Percentiles rank a stretch among this genome's conserved stretches.
These are phyloP conservation scores for Heimioporus sp. DNA, from an alignment of 768 basidiomycete species.

Conservation along the genomic window DNA sequence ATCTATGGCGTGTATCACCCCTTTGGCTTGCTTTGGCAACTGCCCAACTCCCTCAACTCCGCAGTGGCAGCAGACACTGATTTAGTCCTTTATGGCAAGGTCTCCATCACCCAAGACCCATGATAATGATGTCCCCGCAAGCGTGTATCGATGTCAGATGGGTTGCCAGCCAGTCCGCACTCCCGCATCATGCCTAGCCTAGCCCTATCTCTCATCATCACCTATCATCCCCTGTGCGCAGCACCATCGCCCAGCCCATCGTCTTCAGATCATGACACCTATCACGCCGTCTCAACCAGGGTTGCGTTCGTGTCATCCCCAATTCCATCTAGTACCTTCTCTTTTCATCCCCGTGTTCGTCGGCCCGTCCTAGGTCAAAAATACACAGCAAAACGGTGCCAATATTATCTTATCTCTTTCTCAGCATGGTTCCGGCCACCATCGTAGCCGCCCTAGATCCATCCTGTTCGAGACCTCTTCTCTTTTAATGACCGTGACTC, in stretches of 20 bases:
- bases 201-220: neutral
- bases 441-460: neutral
- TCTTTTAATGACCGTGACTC: slow-evolving; percentile 17
- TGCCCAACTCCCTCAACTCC: too few species aligned
- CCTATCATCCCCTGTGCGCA: too few species aligned
- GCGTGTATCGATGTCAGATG: too few species aligned
- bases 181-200: neutral
- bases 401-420: slow-evolving; percentile 21
- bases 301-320: neutral
- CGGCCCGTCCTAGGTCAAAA: slow-evolving; percentile 2
- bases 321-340: slow-evolving; percentile 1
- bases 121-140: too few species aligned
- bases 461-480: slow-evolving; percentile 1
- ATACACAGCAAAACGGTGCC: neutral
- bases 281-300: neutral
- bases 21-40: neutral
- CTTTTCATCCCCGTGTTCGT: slow-evolving; percentile 5
- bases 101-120: too few species aligned
- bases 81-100: too few species aligned
- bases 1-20: neutral
- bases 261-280: too few species aligned
- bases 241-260: too few species aligned
- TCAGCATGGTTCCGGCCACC: slow-evolving; percentile 1
- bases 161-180: too few species aligned
- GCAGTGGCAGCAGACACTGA: too few species aligned